Evolutionary conservation across 148 eudicot genomes (phyloP).

Genomic region (Fagopyrum homotropicum): DNA sequence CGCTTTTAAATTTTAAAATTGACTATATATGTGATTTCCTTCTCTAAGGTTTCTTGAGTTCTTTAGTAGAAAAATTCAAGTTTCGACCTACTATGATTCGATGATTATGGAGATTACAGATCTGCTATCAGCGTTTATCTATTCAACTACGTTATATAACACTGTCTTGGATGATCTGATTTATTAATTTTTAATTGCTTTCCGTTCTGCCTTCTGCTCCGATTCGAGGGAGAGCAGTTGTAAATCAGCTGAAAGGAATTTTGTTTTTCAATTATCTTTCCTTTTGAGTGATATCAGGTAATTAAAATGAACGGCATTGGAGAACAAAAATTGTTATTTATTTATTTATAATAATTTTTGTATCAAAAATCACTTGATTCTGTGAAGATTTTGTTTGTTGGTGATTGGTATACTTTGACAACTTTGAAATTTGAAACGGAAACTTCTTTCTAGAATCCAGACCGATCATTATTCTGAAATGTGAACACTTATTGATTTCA

Average conservation of each 20-base stretch:
- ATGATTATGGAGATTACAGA: background rate
- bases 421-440: background rate
- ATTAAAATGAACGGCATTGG: background rate
- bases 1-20: background rate
- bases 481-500: background rate
- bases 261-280: background rate
- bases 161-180: background rate
- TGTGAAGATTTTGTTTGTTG: constrained; percentile 1
- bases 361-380: background rate
- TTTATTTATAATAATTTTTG: background rate
- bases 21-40: background rate
- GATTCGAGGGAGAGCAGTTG: background rate
- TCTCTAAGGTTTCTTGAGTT: background rate
- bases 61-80: background rate
- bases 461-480: background rate
- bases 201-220: background rate
- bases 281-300: background rate
- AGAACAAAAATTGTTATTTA: background rate
- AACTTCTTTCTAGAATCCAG: background rate
- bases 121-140: background rate
- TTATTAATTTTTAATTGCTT: background rate
- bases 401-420: background rate
- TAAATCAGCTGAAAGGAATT: background rate
- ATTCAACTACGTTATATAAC: background rate
- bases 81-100: background rate